A percentile compares a stretch with the other conserved stretches of the same genome.
These are phyloP conservation scores for Silene noctiflora DNA, from an alignment of 179 eudicot genomes.

Conservation along the genomic window DNA sequence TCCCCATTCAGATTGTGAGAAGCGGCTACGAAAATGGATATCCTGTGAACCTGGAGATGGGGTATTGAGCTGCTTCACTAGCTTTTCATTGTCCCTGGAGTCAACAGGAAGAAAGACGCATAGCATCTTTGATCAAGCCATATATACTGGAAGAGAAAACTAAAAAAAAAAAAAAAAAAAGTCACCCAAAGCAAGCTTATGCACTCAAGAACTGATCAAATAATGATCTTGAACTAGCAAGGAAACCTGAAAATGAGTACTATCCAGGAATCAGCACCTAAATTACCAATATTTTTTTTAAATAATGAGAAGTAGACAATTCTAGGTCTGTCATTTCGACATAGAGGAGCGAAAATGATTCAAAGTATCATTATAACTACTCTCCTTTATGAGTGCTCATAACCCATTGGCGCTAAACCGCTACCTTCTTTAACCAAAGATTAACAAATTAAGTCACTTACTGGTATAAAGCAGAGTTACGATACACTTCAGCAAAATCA, in stretches of 20 bases:
- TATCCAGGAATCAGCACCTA: no score
- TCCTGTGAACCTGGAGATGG: constrained; percentile 51
- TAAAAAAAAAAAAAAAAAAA: no score
- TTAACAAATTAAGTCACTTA: constrained; percentile 33
- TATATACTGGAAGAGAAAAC: background rate
- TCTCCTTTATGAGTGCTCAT: no score
- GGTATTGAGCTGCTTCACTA: constrained; percentile 40
- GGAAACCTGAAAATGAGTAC: background rate
- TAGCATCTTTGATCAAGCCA: no score
- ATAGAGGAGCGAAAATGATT: background rate
- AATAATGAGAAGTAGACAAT: background rate
- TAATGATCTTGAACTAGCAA: background rate
- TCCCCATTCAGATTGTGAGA: constrained; percentile 61
- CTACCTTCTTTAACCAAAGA: background rate
- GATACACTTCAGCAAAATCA: constrained; percentile 62
- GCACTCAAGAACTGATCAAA: background rate
- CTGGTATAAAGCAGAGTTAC: constrained; percentile 43
- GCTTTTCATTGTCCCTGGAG: constrained; percentile 53
- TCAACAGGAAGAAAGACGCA: constrained; percentile 1
- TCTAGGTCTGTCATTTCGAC: background rate
- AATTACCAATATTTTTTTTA: no score
- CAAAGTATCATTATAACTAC: background rate
- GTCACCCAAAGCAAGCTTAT: background rate
- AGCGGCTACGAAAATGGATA: constrained; percentile 53
- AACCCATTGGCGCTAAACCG: no score